phyloP scores from a whole-genome alignment of 345 rosid species.

The Pseudoturritis turrita region DNA sequence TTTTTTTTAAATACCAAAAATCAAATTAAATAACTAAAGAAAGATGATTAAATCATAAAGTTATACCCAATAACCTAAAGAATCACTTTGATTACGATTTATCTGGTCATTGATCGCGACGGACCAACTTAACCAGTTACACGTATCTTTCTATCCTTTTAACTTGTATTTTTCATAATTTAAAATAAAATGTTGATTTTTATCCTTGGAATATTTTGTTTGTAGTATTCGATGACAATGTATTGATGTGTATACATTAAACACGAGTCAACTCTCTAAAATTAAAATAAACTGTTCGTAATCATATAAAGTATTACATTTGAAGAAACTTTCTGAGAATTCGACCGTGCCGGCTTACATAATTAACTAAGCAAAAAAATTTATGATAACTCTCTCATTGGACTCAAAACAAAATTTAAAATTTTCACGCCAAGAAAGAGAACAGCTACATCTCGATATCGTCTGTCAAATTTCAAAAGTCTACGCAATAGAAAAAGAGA shows the following conservation, averaged over 20 bases:
- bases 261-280: conserved; percentile 8
- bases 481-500: neutral
- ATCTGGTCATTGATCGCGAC: conserved; percentile 8
- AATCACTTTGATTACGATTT: neutral
- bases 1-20: too few species aligned
- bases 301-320: neutral
- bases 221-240: neutral
- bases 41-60: neutral
- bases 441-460: neutral
- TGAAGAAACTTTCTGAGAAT: neutral
- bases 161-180: neutral
- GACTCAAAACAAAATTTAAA: neutral
- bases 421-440: neutral
- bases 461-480: neutral
- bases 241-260: neutral
- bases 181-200: neutral
- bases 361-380: neutral
- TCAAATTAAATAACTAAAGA: neutral
- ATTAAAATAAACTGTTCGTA: neutral
- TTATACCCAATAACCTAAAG: neutral
- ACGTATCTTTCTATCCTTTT: neutral
- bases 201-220: neutral
- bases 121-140: conserved; percentile 3
- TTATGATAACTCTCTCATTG: neutral
- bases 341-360: conserved; percentile 14